Base-by-base conservation (phyloP, 148 eudicot species). In the Amaranthus hypochondriacus region DNA sequence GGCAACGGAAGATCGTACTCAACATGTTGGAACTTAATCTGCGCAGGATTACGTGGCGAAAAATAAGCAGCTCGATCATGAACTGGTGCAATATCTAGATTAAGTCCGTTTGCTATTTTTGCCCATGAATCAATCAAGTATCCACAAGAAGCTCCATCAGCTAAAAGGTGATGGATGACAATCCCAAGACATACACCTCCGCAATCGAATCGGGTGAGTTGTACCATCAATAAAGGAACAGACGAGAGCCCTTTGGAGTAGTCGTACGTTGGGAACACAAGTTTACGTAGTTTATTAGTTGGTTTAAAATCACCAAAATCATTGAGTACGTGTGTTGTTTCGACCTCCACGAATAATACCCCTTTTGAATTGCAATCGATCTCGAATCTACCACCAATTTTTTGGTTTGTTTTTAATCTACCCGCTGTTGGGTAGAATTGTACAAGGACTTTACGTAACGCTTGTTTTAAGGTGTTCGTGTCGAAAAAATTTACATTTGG, bases 281-380 rank as follows among this genome's bases (percentile, higher is more conserved):
- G 55, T 7, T 48, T 68, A 18, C 76, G 69, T 9, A 83, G 79
- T 70, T 75, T 77, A 72, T 55, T 43, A 0, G 79, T 80, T 7
- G 84, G 85, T 11, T 76, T 79, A 59, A 81, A 75, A 18, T 18
- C 18, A 28, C 77, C 77, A 47, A 83, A 79, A 73, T 83, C 84
- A 28, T 77, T 77, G 13, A 86, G 12, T 9, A 11, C 72, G 18
- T 70, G 48, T 11, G 64, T 52, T 48, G 83, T 48, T 57, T 81
- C 80, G 10, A 77, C 83, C 66, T 73, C 77, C 0, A 81, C 69
- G 12, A 81, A 77, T 66, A 81, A 51, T 5, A 62, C 83, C 42
- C 83, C 83, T 55, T 76, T 52, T 8, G 55, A 8, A 52, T 52
- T 52, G 55, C 55, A 52, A 52, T 52, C 55, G 11, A 52, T 52